Conservation (phyloP, 2,329 filamentous ascomycete genomes). For the Chaetomium sp. region DNA sequence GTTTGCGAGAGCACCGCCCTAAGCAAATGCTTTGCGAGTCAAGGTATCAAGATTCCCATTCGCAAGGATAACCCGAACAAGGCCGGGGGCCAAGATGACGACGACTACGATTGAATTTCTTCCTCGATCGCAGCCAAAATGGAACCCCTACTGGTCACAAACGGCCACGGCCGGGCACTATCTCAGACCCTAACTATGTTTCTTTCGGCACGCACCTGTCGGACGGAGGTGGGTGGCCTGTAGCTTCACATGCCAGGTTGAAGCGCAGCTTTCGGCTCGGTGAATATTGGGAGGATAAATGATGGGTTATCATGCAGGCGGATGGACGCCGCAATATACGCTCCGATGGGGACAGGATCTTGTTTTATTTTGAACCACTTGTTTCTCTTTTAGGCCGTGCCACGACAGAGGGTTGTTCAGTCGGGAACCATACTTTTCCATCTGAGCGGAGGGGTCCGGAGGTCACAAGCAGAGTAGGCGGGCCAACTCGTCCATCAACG, state of each 20-base stretch:
- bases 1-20: constrained; percentile 89
- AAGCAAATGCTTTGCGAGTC: constrained; percentile 86
- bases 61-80: constrained; percentile 65
- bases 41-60: constrained; percentile 96
- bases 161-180: neutral
- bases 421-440: neutral
- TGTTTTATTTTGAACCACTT: too few species aligned
- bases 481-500: neutral
- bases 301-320: too few species aligned
- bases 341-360: too few species aligned
- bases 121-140: neutral
- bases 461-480: neutral
- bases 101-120: constrained; percentile 39
- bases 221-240: too few species aligned
- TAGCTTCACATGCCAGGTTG: too few species aligned
- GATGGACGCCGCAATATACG: too few species aligned
- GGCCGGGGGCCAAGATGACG: constrained; percentile 46
- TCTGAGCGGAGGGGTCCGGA: neutral
- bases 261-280: too few species aligned
- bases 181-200: too few species aligned
- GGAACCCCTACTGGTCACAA: neutral
- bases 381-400: too few species aligned
- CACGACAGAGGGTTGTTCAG: too few species aligned
- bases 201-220: too few species aligned
- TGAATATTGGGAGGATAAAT: too few species aligned